phyloP scores from a whole-genome alignment of 1,284 basidiomycete species.

The Trichosporon inkin region DNA sequence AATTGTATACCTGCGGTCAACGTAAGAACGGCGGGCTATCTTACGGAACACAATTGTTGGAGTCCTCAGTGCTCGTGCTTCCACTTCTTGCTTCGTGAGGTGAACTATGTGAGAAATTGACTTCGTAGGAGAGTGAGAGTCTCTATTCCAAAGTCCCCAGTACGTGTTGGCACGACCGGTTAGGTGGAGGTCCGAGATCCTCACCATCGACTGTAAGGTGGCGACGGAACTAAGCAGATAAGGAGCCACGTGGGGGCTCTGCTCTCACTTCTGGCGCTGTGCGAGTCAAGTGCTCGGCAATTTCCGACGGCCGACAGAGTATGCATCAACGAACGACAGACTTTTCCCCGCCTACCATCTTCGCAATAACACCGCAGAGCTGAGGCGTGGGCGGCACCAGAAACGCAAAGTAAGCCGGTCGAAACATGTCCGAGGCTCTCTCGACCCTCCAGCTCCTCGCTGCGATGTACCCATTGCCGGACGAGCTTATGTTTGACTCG shows the following conservation, averaged over 20 bases:
- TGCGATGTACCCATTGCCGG: conserved; percentile 42
- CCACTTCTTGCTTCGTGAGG: too few relatives aligned
- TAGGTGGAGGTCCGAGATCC: conserved; percentile 3
- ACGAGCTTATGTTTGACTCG: conserved; percentile 32
- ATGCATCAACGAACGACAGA: background rate
- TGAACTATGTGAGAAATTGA: too few relatives aligned
- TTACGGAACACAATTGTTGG: too few relatives aligned
- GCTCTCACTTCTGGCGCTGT: background rate
- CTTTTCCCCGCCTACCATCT: background rate
- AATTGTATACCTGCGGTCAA: too few relatives aligned
- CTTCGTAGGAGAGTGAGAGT: too few relatives aligned
- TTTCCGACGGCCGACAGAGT: too few relatives aligned
- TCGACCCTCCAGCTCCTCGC: conserved; percentile 37
- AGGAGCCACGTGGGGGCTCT: background rate
- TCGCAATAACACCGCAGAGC: background rate
- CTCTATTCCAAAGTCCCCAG: too few relatives aligned
- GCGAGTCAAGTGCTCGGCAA: background rate
- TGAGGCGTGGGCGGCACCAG: too few relatives aligned
- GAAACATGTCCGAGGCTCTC: conserved; percentile 10
- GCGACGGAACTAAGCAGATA: background rate
- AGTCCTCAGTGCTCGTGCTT: too few relatives aligned
- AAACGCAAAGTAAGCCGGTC: background rate
- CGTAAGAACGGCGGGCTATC: too few relatives aligned
- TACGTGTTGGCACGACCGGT: background rate
- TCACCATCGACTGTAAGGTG: background rate